A percentile compares a stretch with the other conserved stretches of the same genome.
These are phyloP conservation scores for Capillidium rhysosporum DNA, from an alignment of 371 early-diverging fungal genomes.

Conservation along the genomic window DNA sequence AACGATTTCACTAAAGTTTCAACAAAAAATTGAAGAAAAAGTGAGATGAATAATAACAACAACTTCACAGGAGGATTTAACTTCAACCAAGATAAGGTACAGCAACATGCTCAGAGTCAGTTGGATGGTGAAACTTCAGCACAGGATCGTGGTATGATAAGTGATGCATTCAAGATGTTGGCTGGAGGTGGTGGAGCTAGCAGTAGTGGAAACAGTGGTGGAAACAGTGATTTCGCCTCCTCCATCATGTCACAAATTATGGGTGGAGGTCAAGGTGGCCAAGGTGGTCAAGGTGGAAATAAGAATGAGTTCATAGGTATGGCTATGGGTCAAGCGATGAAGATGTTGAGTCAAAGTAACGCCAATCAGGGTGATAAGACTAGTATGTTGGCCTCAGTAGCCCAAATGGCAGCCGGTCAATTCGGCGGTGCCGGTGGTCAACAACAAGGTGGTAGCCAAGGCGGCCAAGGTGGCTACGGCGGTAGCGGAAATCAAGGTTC, in stretches of 20 bases:
- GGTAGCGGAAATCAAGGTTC: background rate
- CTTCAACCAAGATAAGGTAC: conserved; percentile 2
- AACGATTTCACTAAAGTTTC: too few species aligned
- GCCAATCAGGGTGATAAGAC: conserved; percentile 4
- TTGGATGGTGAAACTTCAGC: background rate
- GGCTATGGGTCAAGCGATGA: conserved; percentile 4
- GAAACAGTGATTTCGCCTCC: conserved; percentile 2
- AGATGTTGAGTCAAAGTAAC: background rate
- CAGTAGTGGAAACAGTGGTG: background rate
- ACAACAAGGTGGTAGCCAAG: too few species aligned
- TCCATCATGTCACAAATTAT: background rate
- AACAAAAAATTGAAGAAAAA: too few species aligned
- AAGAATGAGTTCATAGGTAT: conserved; percentile 3
- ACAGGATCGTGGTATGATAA: conserved; percentile 1
- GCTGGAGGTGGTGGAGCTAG: background rate
- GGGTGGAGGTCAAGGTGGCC: background rate
- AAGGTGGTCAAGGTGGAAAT: background rate
- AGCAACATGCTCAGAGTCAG: background rate
- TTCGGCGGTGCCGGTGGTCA: background rate
- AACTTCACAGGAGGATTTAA: background rate
- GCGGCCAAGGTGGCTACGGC: background rate
- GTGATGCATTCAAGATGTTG: conserved; percentile 1
- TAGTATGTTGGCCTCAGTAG: conserved; percentile 3
- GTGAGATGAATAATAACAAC: too few species aligned
- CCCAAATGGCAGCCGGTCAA: conserved; percentile 1